Percentiles rank a stretch among this genome's conserved stretches.
phyloP scores from a whole-genome alignment of 78 protist species.

The Dictyostelium intermedium region DNA sequence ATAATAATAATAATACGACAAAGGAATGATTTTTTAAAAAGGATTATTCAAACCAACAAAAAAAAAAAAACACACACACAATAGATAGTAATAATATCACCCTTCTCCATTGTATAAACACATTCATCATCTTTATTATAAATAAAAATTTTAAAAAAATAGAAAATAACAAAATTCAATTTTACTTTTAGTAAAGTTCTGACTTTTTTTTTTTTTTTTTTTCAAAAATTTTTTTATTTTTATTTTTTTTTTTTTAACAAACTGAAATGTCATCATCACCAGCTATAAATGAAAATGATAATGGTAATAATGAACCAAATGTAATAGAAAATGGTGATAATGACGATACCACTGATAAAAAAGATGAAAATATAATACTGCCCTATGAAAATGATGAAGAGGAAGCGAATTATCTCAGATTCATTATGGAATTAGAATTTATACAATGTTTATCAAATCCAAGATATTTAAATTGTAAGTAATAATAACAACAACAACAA shows the following conservation, averaged over 20 bases:
- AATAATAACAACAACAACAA: too few species aligned
- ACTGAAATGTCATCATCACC: background rate
- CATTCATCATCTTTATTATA: too few species aligned
- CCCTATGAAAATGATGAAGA: constrained; percentile 1
- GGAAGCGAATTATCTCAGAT: constrained; percentile 62
- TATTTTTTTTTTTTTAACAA: background rate
- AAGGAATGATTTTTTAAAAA: background rate
- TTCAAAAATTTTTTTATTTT: too few species aligned
- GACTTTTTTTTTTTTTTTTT: too few species aligned
- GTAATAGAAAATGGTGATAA: background rate
- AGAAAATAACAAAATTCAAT: too few species aligned
- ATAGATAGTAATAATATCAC: background rate
- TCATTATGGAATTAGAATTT: constrained; percentile 83
- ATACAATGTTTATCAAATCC: constrained; percentile 83
- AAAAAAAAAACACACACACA: background rate
- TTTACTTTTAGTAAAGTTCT: too few species aligned
- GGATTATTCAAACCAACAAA: background rate
- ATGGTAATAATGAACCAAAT: background rate
- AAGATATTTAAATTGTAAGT: constrained; percentile 72
- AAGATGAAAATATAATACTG: background rate
- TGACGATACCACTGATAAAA: background rate
- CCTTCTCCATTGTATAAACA: background rate
- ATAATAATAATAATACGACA: background rate
- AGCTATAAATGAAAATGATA: background rate
- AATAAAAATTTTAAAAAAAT: too few species aligned